Evolutionary conservation across 2,329 filamentous ascomycete genomes (phyloP), one percentile per base, ranked within the genome.

Genomic region (Epichloe glyceriae): DNA sequence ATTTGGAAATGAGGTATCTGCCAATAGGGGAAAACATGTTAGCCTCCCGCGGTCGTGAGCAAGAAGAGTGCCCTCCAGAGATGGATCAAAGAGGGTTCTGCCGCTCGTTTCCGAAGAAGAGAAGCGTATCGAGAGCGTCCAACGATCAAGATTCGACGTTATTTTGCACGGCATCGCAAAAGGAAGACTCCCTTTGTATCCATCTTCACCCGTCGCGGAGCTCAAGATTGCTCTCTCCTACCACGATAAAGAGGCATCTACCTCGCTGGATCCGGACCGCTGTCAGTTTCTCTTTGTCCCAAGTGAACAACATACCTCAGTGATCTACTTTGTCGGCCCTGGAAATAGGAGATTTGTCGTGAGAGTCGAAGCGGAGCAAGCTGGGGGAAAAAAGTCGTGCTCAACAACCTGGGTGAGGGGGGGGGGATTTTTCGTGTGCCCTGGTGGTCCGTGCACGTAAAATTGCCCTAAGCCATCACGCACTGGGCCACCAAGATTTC

Each of bases 61-160:
- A 70, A 75, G 78, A 74, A 83, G 80, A 84, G 80, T 84, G 80
- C 80, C 80, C 79, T 78, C 74, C 50, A 50, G 61, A 61, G 62
- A 65, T 66, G 59, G 60, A 64, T 67, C 69, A 71, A 72, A 70
- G 73, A 81, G 80, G 80, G 80, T 83, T 85, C 80, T 82, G 75
- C 80, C 75, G 80, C 80, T 79, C 80, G 74, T 69, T 79, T 73
- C 73, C 74, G 75, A 72, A 72, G 75, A 73, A 74, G 74, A 78
- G 71, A 74, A 73, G 76, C 74, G 80, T 83, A 80, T 83, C 80
- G 55, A 60, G 63, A 59, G 55, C 53, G 30, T 47, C 44, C 49
- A 40, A 44, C 35, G 10, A 40, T 19, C 49, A 14, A 38, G 17
- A 20, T 46, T 48, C 17, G 17, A 37, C 39, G 15, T 10, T 15